These are phyloP conservation scores for Eucalyptus tenuipes DNA, from an alignment of 345 rosid genomes.

Conservation along the genomic window DNA sequence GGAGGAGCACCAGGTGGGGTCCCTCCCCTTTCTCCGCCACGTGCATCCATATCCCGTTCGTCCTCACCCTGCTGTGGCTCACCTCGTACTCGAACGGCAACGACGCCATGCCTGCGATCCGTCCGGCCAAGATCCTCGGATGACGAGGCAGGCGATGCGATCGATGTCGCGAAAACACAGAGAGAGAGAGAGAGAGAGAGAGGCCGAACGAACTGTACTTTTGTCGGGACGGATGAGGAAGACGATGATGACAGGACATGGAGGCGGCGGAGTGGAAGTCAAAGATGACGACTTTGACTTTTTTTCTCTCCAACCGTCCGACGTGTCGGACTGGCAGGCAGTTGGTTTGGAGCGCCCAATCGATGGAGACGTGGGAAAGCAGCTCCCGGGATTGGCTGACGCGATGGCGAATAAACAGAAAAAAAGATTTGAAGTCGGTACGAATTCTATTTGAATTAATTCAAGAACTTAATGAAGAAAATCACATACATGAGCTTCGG, in stretches of 20 bases:
- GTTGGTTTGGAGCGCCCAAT: background rate
- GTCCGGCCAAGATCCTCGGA: background rate
- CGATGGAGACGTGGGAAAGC: background rate
- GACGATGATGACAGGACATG: background rate
- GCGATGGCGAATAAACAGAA: background rate
- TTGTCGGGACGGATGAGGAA: background rate
- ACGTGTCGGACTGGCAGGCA: background rate
- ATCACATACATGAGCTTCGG: background rate
- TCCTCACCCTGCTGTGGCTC: slow-evolving; percentile 25
- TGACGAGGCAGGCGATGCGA: background rate
- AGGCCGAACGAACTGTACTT: background rate
- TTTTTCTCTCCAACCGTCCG: background rate
- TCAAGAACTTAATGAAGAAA: background rate
- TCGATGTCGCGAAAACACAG: background rate
- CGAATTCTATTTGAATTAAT: too few species aligned
- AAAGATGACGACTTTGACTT: background rate
- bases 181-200: background rate
- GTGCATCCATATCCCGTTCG: slow-evolving; percentile 68
- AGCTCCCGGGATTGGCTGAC: background rate
- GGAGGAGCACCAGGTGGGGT: slow-evolving; percentile 43
- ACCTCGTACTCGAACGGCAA: slow-evolving; percentile 1
- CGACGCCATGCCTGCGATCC: background rate
- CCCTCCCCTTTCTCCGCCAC: slow-evolving; percentile 39
- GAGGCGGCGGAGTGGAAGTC: background rate
- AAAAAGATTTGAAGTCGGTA: too few species aligned